These are phyloP conservation scores for Citrus glauca DNA, from an alignment of 345 rosid species.

Conservation along the genomic window DNA sequence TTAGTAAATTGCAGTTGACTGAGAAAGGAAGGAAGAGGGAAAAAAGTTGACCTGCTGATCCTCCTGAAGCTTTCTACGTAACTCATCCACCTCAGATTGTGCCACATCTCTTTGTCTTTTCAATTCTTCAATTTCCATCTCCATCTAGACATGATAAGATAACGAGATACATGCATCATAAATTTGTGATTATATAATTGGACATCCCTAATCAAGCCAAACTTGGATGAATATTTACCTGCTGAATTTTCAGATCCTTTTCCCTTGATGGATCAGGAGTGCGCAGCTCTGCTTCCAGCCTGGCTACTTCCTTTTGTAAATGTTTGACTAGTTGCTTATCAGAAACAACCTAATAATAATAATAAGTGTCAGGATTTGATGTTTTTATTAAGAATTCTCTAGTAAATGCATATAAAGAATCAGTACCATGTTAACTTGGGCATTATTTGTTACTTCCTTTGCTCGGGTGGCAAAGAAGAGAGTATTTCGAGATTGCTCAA, in stretches of 20 bases:
- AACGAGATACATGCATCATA: constrained; percentile 4
- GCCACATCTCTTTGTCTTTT: constrained; percentile 89
- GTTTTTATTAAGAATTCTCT: background rate
- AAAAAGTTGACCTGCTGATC: constrained; percentile 45
- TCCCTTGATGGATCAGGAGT: constrained; percentile 92
- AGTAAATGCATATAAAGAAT: constrained; percentile 6
- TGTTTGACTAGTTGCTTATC: constrained; percentile 97
- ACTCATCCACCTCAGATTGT: constrained; percentile 67
- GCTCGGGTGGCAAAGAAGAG: constrained; percentile 95
- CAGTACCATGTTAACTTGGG: constrained; percentile 94
- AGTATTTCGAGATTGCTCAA: constrained; percentile 96
- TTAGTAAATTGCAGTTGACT: constrained; percentile 4
- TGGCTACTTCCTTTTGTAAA: constrained; percentile 97
- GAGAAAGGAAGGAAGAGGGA: background rate
- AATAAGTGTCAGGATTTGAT: background rate
- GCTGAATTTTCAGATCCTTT: constrained; percentile 81
- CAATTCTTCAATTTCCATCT: constrained; percentile 89
- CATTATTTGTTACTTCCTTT: constrained; percentile 99
- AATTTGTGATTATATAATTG: constrained; percentile 1
- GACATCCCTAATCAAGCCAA: constrained; percentile 6
- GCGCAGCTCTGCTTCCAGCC: constrained; percentile 94
- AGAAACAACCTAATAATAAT: constrained; percentile 69
- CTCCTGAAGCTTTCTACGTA: constrained; percentile 70
- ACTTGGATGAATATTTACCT: constrained; percentile 35
- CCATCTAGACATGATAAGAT: constrained; percentile 57